Evolutionary conservation across 371 early-diverging fungal species (phyloP).

Genomic region (Phascolomyces articulosus): DNA sequence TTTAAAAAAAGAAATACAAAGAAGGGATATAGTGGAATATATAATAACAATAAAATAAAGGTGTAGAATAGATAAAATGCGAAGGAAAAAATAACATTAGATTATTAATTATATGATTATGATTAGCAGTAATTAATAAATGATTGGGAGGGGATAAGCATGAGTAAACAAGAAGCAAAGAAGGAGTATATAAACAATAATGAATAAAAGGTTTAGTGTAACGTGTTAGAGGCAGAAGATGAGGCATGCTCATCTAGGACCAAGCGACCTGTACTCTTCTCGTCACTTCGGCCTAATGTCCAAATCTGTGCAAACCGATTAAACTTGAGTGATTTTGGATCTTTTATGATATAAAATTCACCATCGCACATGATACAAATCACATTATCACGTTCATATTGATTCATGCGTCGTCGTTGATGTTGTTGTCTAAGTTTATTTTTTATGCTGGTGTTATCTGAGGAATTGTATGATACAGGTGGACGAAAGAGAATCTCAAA

Average conservation of each 20-base stretch:
- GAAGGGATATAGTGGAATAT: no score
- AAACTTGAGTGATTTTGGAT: constrained; percentile 53
- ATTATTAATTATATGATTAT: no score
- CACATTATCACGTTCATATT: constrained; percentile 31
- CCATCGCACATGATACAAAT: constrained; percentile 71
- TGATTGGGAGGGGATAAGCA: no score
- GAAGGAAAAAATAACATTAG: no score
- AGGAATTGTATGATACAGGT: constrained; percentile 18
- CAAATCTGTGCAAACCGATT: constrained; percentile 58
- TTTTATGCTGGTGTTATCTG: no score
- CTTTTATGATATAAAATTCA: constrained; percentile 63
- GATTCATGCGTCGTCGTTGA: constrained; percentile 11
- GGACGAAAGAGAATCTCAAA: constrained; percentile 40
- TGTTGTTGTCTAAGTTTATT: no score
- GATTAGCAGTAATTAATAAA: no score
- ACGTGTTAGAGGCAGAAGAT: not conserved
- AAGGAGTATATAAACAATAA: not conserved
- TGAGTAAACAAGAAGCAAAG: not conserved
- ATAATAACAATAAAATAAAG: no score
- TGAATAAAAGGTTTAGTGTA: not conserved
- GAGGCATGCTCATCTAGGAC: constrained; percentile 33
- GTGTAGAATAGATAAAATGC: no score
- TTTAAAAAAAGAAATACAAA: no score
- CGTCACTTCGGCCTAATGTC: constrained; percentile 51
- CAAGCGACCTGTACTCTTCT: constrained; percentile 27